These are phyloP conservation scores for Acer saccharum DNA, from an alignment of 345 rosid genomes.

Conservation along the genomic window DNA sequence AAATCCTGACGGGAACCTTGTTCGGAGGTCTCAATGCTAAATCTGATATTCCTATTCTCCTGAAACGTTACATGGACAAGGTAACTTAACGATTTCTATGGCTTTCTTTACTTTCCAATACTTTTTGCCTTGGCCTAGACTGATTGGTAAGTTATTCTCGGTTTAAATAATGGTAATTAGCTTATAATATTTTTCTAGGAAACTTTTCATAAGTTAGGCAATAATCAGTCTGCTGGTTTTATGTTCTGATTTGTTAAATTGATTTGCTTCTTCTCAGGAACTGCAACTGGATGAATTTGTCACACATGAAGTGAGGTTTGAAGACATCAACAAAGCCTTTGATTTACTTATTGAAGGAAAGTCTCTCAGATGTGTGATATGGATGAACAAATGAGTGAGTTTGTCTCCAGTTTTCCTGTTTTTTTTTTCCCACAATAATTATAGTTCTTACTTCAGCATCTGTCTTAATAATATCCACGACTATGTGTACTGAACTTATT, in stretches of 20 bases:
- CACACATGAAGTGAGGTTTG: slow-evolving; percentile 72
- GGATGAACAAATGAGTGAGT: slow-evolving; percentile 53
- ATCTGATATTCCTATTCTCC: slow-evolving; percentile 74
- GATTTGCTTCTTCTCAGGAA: slow-evolving; percentile 42
- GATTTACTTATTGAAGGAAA: slow-evolving; percentile 62
- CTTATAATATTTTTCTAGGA: not conserved
- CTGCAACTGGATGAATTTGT: slow-evolving; percentile 70
- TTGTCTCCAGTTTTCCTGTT: not conserved
- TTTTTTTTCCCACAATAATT: not conserved
- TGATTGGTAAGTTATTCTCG: not conserved
- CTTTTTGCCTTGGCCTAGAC: not conserved
- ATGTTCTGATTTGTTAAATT: not conserved
- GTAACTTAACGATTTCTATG: slow-evolving; percentile 22
- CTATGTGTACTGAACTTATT: not conserved
- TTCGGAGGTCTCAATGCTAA: slow-evolving; percentile 86
- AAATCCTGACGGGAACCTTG: slow-evolving; percentile 58
- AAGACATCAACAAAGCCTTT: slow-evolving; percentile 75
- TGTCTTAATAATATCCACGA: not conserved
- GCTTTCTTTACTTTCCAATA: not conserved
- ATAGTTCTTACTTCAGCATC: not conserved
- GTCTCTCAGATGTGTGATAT: slow-evolving; percentile 72
- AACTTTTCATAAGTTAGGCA: no score
- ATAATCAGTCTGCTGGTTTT: not conserved
- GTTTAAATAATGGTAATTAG: not conserved
- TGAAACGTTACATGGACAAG: slow-evolving; percentile 65